Base-by-base conservation (phyloP, 2,329 filamentous ascomycete genomes). In the Exophiala aquamarina region DNA sequence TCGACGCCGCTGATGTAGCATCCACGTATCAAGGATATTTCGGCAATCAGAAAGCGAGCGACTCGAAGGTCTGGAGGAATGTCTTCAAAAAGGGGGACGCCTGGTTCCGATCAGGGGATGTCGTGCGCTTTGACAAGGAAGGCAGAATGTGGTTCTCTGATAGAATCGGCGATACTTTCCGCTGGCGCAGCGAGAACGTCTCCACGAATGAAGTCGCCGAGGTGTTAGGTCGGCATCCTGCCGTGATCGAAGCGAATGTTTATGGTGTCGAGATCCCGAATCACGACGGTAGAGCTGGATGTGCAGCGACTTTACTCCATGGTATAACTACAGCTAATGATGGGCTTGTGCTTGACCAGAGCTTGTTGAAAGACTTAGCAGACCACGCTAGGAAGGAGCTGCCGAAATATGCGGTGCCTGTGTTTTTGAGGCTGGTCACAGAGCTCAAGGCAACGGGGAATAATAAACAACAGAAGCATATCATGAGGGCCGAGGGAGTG, bases 391-490 rank as follows among this genome's bases (percentile, higher is more conserved):
- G 78, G 1, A 65, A 86, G 23, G 79, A 72, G 54, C 71, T 95
- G 19, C 89, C 90, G 0, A 77, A 75, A 39, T 94, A 87, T 60
- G 89, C 89, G 0, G 77, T 84, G 3, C 90, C 90, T 0, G 59
- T 93, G 1, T 95, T 95, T 67, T 64, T 95, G 38, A 76, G 90
- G 11, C 67, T 90, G 4, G 77, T 84, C 6, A 73, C 70, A 20
- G 75, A 78, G 19, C 76, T 81, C 55, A 81, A 86, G 59, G 76
- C 81, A 1, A 95, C 90, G 3, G 89, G 89, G 0, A 95, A 89
- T 37, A 87, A 89, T 61, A 95, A 95, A 74, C 87, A 93, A 70
- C 86, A 91, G 69, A 95, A 95, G 68, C 80, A 86, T 54, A 67
- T 72, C 0, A 65, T 95, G 54, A 75, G 88, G 14, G 73, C 75